These are phyloP conservation scores for Mayamaea pseudoterrestris DNA, from an alignment of 108 stramenopile species.

Conservation along the genomic window DNA sequence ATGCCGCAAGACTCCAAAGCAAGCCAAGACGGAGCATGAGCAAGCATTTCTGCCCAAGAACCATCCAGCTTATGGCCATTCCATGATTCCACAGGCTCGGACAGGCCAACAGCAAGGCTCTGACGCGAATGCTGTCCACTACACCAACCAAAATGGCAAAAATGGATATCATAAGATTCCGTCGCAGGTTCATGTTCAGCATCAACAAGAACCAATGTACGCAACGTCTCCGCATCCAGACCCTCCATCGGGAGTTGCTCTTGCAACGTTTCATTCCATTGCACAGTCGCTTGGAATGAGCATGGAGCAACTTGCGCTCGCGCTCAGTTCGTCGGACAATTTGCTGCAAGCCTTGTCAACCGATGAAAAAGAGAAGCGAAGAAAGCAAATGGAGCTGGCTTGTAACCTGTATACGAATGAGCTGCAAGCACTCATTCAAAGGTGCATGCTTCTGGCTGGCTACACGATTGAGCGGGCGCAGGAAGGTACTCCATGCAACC, in stretches of 20 bases:
- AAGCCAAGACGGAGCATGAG: no score
- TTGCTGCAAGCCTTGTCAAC: conserved; percentile 17
- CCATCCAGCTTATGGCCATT: conserved; percentile 22
- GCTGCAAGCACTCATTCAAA: conserved; percentile 16
- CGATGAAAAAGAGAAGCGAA: background rate
- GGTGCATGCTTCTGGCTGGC: conserved; percentile 34
- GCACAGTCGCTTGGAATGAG: conserved; percentile 31
- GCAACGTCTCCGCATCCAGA: background rate
- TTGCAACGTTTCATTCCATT: conserved; percentile 21
- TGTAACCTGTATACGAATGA: conserved; percentile 18
- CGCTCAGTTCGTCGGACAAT: conserved; percentile 15
- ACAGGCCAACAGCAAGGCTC: background rate
- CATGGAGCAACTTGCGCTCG: conserved; percentile 32
- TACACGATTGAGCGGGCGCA: conserved; percentile 16
- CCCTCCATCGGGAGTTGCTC: conserved; percentile 22
- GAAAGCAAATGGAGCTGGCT: conserved; percentile 15
- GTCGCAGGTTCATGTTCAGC: no score
- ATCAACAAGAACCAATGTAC: background rate
- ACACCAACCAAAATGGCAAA: no score
- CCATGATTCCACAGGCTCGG: conserved; percentile 16
- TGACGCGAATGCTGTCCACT: no score
- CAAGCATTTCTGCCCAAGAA: conserved; percentile 20
- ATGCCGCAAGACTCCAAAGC: no score
- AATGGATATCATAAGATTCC: no score
- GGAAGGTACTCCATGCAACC: conserved; percentile 14